Conservation (phyloP, 495 filamentous ascomycete species). For the Penicillium verhagenii region DNA sequence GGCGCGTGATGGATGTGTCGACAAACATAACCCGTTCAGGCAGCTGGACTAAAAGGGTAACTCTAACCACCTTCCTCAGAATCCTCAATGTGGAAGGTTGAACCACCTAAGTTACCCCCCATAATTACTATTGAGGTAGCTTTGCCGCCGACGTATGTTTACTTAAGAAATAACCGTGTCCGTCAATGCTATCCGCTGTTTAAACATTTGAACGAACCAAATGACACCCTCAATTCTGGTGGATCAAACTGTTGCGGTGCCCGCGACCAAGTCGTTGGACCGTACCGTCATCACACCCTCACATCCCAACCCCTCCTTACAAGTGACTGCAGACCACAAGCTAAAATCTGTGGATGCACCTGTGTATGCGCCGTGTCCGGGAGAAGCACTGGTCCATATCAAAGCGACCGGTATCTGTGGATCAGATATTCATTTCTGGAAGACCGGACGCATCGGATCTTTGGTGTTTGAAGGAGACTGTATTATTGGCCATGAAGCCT, state of each 20-base stretch:
- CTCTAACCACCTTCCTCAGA: conserved; percentile 3
- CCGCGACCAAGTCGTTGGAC: conserved; percentile 9
- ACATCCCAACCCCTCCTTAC: conserved; percentile 53
- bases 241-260: conserved; percentile 6
- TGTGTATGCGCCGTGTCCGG: conserved; percentile 43
- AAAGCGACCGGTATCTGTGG: conserved; percentile 53
- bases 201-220: too few species aligned
- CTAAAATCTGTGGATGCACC: conserved; percentile 52
- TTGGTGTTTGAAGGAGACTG: conserved; percentile 65
- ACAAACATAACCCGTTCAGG: conserved; percentile 13
- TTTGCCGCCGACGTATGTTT: conserved; percentile 1
- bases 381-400: conserved; percentile 51
- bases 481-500: conserved; percentile 77
- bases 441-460: conserved; percentile 72
- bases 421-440: conserved; percentile 78
- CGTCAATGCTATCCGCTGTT: neutral
- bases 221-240: conserved; percentile 19
- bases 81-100: neutral
- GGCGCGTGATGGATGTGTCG: neutral
- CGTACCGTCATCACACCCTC: conserved; percentile 17
- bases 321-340: conserved; percentile 54
- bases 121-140: neutral
- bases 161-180: conserved; percentile 9
- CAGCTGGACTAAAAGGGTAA: conserved; percentile 7
- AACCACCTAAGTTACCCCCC: neutral